Conservation (phyloP, 2,329 filamentous ascomycete genomes). For the Rugonectria rugulosa region DNA sequence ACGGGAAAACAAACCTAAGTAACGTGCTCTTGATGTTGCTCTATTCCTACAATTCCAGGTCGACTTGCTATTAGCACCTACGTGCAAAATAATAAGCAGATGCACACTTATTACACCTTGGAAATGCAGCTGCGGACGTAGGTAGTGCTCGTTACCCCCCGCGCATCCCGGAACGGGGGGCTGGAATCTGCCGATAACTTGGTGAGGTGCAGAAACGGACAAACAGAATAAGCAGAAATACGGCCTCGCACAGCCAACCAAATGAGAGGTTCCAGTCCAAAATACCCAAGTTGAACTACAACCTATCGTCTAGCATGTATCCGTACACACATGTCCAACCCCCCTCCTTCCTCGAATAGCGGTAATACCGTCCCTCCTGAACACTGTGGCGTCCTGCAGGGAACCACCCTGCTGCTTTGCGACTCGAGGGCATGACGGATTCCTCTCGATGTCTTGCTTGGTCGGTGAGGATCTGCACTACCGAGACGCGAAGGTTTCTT, state of each 20-base stretch:
- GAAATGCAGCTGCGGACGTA: not conserved
- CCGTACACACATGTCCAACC: constrained; percentile 20
- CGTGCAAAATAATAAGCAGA: too few species aligned
- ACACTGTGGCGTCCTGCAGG: not conserved
- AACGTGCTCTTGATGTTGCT: too few species aligned
- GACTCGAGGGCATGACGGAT: not conserved
- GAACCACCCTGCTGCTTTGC: constrained; percentile 5
- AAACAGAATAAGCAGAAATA: constrained; percentile 26
- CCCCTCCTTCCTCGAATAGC: not conserved
- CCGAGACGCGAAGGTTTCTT: not conserved
- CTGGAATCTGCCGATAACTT: not conserved
- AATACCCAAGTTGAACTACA: constrained; percentile 1
- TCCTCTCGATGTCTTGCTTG: not conserved
- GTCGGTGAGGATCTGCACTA: not conserved
- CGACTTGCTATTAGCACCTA: too few species aligned
- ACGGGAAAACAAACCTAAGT: too few species aligned
- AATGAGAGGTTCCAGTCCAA: constrained; percentile 7
- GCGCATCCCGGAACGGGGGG: constrained; percentile 1
- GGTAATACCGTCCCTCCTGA: not conserved
- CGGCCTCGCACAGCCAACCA: constrained; percentile 20
- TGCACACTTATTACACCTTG: not conserved
- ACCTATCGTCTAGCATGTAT: constrained; percentile 12
- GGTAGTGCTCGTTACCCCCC: not conserved
- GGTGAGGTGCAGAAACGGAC: not conserved
- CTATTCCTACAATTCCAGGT: too few species aligned